Percentiles rank a stretch among this genome's conserved stretches.
phyloP scores from a whole-genome alignment of 2,329 filamentous ascomycete species.

The Penicillium oxalicum region DNA sequence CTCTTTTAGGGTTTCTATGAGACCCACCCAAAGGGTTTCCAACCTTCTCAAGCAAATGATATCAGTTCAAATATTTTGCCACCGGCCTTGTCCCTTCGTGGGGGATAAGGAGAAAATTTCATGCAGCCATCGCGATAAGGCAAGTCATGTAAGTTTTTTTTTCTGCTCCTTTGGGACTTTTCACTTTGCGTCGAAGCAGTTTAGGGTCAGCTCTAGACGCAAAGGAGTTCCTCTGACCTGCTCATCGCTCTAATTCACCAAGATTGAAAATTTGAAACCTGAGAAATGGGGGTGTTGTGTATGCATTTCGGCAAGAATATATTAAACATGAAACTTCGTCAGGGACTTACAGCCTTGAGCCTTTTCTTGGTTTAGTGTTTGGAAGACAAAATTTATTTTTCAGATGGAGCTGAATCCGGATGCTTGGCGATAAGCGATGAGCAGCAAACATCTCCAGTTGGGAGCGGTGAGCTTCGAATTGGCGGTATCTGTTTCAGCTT shows the following conservation, averaged over 20 bases:
- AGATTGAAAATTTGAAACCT: no score
- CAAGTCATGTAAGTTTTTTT: neutral
- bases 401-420: slow-evolving; percentile 2
- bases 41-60: neutral
- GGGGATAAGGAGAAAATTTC: slow-evolving; percentile 19
- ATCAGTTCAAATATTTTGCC: slow-evolving; percentile 7
- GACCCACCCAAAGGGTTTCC: slow-evolving; percentile 4
- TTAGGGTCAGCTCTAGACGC: no score
- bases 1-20: neutral
- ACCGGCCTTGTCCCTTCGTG: slow-evolving; percentile 17
- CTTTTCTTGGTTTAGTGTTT: neutral
- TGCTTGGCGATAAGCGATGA: slow-evolving; percentile 16
- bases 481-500: slow-evolving; percentile 1
- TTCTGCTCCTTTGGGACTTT: no score
- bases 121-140: neutral
- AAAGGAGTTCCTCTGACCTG: no score
- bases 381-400: slow-evolving; percentile 7
- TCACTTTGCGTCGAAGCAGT: no score
- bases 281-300: no score
- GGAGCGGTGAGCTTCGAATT: slow-evolving; percentile 4
- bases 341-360: neutral
- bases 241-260: no score
- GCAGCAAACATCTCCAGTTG: neutral
- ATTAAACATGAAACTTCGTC: no score
- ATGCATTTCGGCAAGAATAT: no score